Base-by-base conservation (phyloP, 2,329 filamentous ascomycete genomes). In the Fusarium secorum region DNA sequence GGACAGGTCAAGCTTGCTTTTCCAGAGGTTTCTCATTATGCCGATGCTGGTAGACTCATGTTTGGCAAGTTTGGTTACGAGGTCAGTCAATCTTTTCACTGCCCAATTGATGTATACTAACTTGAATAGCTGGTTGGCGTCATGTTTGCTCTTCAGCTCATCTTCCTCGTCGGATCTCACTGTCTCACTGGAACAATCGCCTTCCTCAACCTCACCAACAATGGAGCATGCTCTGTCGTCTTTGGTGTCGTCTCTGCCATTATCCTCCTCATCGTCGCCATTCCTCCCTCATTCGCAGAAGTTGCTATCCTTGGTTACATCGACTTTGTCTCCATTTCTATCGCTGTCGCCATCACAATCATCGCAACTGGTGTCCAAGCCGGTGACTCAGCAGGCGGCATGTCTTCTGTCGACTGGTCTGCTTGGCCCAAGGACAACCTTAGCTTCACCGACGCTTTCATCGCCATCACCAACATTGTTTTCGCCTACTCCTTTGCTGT, bases 91-190 rank as follows among this genome's bases (percentile, higher is more conserved):
- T 45, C 15, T 20, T 14, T 15, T 33, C 32, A 33, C 32, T 33
- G 5, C 5, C 11, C 49, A n/a, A 54, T 32, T 54, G 26, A 32
- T 18, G n/a, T 20, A 20, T 35, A 22, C 64, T 68, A 22, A 68
- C 30, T 10, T 3, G 26, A 18, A 1, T 6, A 68, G 64, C 24
- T 93, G 35, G 81, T 92, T 46, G 89, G 89, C 28, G 79, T 83
- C 68, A 89, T 87, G 69, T 90, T 91, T 73, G 81, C 86, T 14
- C 79, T 93, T 22, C 88, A 92, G 78, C 82, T 93, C 41, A 81
- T 91, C 60, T 92, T 93, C 80, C 86, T 92, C 73, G 89, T 91
- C 79, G 89, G 87, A 36, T 91, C 90, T n/a, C 92, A 94, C 79
- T 84, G 91, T 55, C 81, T 93, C 67, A 92, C 90, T 0, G 92